These are phyloP conservation scores for Panaeolus papilionaceus DNA, from an alignment of 768 basidiomycete species.

Conservation along the genomic window DNA sequence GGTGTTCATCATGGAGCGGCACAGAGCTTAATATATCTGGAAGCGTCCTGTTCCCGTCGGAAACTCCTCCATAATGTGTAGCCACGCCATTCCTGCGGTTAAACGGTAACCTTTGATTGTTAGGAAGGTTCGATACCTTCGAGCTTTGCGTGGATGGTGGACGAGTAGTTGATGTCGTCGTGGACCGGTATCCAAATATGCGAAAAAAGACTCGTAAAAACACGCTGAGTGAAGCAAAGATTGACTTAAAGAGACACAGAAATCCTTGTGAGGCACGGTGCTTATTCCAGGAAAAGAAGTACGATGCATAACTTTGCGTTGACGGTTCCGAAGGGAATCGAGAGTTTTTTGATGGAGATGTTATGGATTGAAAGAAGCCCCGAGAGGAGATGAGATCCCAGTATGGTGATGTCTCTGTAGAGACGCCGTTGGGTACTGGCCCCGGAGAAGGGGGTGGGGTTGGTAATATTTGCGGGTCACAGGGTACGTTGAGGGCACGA, in stretches of 20 bases:
- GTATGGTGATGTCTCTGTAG: neutral
- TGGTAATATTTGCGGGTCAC: neutral
- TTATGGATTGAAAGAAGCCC: neutral
- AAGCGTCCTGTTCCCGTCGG: neutral
- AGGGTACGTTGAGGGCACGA: neutral
- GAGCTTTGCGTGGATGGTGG: neutral
- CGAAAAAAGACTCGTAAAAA: slow-evolving; percentile 18
- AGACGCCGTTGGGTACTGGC: neutral
- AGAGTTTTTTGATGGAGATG: neutral
- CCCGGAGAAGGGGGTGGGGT: neutral
- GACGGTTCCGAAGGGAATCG: neutral
- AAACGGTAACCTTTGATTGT: neutral
- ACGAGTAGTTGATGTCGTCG: neutral
- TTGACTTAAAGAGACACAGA: slow-evolving; percentile 14
- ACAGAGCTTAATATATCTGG: neutral
- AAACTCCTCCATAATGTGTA: neutral
- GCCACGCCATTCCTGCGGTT: neutral
- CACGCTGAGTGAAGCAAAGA: slow-evolving; percentile 17
- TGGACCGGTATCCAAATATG: neutral
- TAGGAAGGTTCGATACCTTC: neutral
- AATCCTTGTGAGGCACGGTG: neutral
- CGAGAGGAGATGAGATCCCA: neutral
- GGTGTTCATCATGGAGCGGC: neutral
- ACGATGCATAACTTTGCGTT: neutral
- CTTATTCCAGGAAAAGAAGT: neutral